Conservation (phyloP, 192 early-diverging fungal species). For the Mortierella antarctica region DNA sequence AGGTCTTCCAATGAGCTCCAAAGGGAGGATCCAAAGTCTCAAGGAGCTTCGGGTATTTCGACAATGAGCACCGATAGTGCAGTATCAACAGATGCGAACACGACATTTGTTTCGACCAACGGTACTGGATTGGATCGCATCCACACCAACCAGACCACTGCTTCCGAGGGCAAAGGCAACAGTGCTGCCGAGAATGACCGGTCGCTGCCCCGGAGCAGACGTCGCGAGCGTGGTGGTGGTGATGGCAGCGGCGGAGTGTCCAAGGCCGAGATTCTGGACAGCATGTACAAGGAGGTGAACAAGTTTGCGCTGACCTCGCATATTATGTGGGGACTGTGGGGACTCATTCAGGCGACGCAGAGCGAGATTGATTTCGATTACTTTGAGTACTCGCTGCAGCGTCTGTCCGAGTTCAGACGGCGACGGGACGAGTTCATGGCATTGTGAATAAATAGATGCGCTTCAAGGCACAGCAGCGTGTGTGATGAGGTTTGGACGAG, state of each 20-base stretch:
- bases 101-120: slow-evolving; percentile 6
- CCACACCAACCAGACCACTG: background rate
- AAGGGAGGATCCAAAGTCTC: slow-evolving; percentile 3
- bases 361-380: slow-evolving; percentile 87
- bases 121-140: background rate
- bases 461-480: too few species aligned
- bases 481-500: too few species aligned
- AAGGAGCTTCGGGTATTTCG: background rate
- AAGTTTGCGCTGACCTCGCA: slow-evolving; percentile 66
- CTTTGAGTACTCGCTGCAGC: slow-evolving; percentile 71
- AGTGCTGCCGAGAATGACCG: slow-evolving; percentile 14
- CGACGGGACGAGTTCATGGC: slow-evolving; percentile 61
- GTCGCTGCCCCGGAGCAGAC: background rate
- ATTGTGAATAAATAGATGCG: slow-evolving; percentile 11
- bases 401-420: slow-evolving; percentile 82
- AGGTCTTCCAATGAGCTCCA: slow-evolving; percentile 9
- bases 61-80: background rate
- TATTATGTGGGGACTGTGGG: slow-evolving; percentile 85
- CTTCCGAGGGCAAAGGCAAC: slow-evolving; percentile 2
- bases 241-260: slow-evolving; percentile 41
- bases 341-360: slow-evolving; percentile 77
- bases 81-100: background rate
- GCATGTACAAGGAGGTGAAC: slow-evolving; percentile 55
- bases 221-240: background rate
- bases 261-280: slow-evolving; percentile 50